phyloP scores from a whole-genome alignment of 2,329 filamentous ascomycete genomes.

The Paraphoma chrysanthemicola region DNA sequence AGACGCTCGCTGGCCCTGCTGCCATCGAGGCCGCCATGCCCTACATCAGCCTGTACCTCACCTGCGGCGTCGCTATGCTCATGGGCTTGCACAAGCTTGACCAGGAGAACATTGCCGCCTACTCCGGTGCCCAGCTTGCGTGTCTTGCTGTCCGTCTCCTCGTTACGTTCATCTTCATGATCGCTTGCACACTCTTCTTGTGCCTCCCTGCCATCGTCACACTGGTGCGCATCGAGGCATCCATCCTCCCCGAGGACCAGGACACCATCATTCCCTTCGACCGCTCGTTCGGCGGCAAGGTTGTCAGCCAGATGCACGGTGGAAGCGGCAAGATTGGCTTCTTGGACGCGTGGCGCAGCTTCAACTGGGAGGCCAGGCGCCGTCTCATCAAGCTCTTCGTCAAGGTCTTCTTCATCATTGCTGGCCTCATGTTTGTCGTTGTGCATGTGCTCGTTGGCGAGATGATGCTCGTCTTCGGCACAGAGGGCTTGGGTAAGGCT shows the following conservation, averaged over 20 bases:
- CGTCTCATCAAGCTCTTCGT: slow-evolving; percentile 76
- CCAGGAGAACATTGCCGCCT: slow-evolving; percentile 40
- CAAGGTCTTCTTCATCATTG: slow-evolving; percentile 69
- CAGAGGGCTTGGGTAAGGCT: slow-evolving; percentile 25
- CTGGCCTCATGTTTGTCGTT: slow-evolving; percentile 58
- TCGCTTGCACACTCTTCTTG: slow-evolving; percentile 67
- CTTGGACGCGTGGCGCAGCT: slow-evolving; percentile 79
- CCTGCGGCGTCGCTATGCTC: slow-evolving; percentile 51
- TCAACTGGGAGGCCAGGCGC: slow-evolving; percentile 74
- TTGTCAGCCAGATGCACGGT: slow-evolving; percentile 76
- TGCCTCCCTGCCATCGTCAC: slow-evolving; percentile 81
- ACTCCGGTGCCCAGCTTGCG: slow-evolving; percentile 41
- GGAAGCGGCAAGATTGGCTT: slow-evolving; percentile 75
- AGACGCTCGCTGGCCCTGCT: slow-evolving; percentile 73
- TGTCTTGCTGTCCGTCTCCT: slow-evolving; percentile 52
- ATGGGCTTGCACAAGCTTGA: slow-evolving; percentile 45
- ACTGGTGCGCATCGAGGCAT: slow-evolving; percentile 84
- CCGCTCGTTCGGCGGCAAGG: slow-evolving; percentile 79
- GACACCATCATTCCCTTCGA: slow-evolving; percentile 91
- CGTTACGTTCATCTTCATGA: slow-evolving; percentile 44
- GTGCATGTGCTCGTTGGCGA: slow-evolving; percentile 60
- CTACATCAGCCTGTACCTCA: slow-evolving; percentile 60
- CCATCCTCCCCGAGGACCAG: slow-evolving; percentile 79
- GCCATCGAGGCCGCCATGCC: slow-evolving; percentile 67
- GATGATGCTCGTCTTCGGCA: slow-evolving; percentile 57